Conservation (phyloP, 1,284 basidiomycete genomes). For the Fomitopsis palustris region DNA sequence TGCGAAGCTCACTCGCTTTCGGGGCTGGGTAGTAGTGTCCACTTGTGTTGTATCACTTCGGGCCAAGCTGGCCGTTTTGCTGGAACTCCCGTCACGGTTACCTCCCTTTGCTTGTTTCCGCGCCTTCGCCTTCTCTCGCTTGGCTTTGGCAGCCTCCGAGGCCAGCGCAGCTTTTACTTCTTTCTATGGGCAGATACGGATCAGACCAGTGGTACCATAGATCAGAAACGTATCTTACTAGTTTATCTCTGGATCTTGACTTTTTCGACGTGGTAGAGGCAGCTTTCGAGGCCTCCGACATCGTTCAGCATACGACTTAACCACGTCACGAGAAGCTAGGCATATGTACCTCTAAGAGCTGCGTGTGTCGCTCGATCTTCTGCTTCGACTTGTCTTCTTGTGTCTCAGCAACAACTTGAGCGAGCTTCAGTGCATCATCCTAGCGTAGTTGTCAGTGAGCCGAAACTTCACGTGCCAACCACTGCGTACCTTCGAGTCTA, state of each 20-base stretch:
- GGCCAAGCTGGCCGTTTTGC: neutral
- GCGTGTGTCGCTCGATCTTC: constrained; percentile 18
- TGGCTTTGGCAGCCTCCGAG: constrained; percentile 23
- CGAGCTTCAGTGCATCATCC: constrained; percentile 26
- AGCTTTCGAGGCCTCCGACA: constrained; percentile 8
- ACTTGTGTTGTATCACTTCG: neutral
- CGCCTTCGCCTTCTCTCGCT: constrained; percentile 26
- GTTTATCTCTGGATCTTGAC: constrained; percentile 16
- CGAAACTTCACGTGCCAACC: neutral
- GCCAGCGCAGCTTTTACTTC: constrained; percentile 24
- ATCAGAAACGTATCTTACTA: constrained; percentile 16
- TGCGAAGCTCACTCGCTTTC: constrained; percentile 3
- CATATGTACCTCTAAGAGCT: constrained; percentile 17
- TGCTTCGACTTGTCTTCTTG: constrained; percentile 22
- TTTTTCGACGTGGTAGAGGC: constrained; percentile 2
- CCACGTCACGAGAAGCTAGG: no score
- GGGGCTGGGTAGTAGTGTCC: neutral
- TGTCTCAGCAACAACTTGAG: constrained; percentile 18
- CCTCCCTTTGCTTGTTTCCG: constrained; percentile 16
- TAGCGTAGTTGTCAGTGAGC: constrained; percentile 1
- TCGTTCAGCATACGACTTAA: neutral
- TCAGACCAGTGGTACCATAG: neutral
- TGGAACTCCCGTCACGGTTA: neutral
- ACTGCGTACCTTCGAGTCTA: constrained; percentile 4
- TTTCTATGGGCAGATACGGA: constrained; percentile 15